Evolutionary conservation across 1,284 basidiomycete genomes (phyloP).

Genomic region (Cutaneotrichosporon spelunceum): DNA sequence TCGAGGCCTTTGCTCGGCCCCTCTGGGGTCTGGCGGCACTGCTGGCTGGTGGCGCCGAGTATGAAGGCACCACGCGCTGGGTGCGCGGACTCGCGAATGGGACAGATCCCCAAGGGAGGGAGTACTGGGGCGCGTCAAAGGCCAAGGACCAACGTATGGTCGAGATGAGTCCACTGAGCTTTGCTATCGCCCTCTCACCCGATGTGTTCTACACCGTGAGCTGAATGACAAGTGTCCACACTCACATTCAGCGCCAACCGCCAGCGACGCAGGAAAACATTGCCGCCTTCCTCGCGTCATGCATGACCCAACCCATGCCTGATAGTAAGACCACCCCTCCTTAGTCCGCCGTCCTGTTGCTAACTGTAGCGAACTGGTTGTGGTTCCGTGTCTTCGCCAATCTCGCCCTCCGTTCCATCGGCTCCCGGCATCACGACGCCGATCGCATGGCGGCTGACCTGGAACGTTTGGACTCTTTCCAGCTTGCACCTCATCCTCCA

Average conservation of each 20-base stretch:
- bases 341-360: slow-evolving; percentile 41
- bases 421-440: slow-evolving; percentile 60
- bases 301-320: slow-evolving; percentile 64
- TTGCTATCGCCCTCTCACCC: slow-evolving; percentile 63
- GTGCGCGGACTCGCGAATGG: slow-evolving; percentile 63
- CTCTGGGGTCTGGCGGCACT: slow-evolving; percentile 70
- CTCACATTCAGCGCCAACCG: slow-evolving; percentile 52
- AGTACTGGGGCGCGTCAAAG: slow-evolving; percentile 72
- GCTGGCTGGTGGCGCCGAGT: slow-evolving; percentile 60
- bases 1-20: slow-evolving; percentile 72
- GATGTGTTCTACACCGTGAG: slow-evolving; percentile 62
- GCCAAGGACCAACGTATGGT: slow-evolving; percentile 78
- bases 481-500: slow-evolving; percentile 55
- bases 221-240: neutral
- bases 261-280: slow-evolving; percentile 60
- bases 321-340: slow-evolving; percentile 41
- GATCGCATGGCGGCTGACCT: slow-evolving; percentile 67
- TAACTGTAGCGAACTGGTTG: slow-evolving; percentile 64
- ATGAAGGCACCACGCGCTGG: slow-evolving; percentile 62
- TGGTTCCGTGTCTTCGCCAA: slow-evolving; percentile 81
- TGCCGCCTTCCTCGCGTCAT: slow-evolving; percentile 66
- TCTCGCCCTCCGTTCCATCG: slow-evolving; percentile 64
- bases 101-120: slow-evolving; percentile 61
- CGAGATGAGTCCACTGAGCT: slow-evolving; percentile 73
- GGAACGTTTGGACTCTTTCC: slow-evolving; percentile 74